A percentile compares a stretch with the other conserved stretches of the same genome.
Conservation (phyloP, 2,329 filamentous ascomycete genomes). For the Aureobasidium pullulans region DNA sequence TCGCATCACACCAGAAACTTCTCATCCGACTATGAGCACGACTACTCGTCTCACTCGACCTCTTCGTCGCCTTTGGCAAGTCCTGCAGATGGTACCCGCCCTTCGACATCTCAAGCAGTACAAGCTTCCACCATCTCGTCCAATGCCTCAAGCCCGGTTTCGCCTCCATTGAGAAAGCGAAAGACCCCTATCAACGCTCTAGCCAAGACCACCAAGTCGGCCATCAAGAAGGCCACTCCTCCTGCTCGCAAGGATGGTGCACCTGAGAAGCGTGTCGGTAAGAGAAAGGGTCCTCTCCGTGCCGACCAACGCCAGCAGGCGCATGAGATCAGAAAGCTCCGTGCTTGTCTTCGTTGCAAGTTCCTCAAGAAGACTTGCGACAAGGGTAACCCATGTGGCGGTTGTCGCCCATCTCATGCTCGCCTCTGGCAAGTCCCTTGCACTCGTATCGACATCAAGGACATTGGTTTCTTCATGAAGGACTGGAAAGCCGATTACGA, state of each 20-base stretch:
- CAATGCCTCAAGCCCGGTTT: slow-evolving; percentile 42
- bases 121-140: slow-evolving; percentile 53
- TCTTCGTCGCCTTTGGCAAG: slow-evolving; percentile 16
- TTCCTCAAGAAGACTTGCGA: slow-evolving; percentile 99
- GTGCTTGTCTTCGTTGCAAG: slow-evolving; percentile 91
- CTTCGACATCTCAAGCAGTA: slow-evolving; percentile 28
- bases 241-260: slow-evolving; percentile 70
- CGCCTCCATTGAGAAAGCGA: slow-evolving; percentile 62
- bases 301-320: slow-evolving; percentile 95
- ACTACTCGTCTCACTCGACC: slow-evolving; percentile 26
- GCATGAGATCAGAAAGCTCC: slow-evolving; percentile 89
- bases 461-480: slow-evolving; percentile 98
- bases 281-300: slow-evolving; percentile 79
- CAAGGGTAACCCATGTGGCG: slow-evolving; percentile 91
- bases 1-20: slow-evolving; percentile 18
- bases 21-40: slow-evolving; percentile 23
- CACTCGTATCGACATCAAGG: slow-evolving; percentile 97
- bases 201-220: slow-evolving; percentile 70
- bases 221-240: slow-evolving; percentile 63
- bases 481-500: slow-evolving; percentile 98
- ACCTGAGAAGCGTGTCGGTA: slow-evolving; percentile 85
- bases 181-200: slow-evolving; percentile 39
- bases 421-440: slow-evolving; percentile 96
- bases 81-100: slow-evolving; percentile 24
- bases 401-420: slow-evolving; percentile 91